Conservation (phyloP, 306 rosid species). For the Quercus rubra region DNA sequence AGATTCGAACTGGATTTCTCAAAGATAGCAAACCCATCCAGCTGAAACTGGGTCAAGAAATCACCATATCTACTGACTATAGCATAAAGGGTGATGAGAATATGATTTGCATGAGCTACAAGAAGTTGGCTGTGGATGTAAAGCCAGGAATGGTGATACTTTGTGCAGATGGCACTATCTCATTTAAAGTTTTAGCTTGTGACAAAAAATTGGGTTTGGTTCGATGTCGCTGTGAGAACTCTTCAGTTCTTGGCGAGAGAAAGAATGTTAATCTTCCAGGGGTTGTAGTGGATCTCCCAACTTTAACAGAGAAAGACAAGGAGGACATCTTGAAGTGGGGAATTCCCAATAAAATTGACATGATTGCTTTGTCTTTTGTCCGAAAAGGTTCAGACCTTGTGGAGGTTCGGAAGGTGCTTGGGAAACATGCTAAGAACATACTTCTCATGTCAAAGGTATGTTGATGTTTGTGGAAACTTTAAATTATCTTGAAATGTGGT, state of each 20-base stretch:
- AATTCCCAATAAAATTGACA: constrained; percentile 82
- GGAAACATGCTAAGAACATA: constrained; percentile 77
- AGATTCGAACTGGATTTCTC: constrained; percentile 97
- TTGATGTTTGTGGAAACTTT: constrained; percentile 2
- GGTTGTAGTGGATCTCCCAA: constrained; percentile 89
- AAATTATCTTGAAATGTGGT: neutral
- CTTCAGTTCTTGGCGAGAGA: constrained; percentile 90
- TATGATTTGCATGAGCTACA: constrained; percentile 89
- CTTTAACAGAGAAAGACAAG: constrained; percentile 87
- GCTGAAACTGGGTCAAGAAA: constrained; percentile 68
- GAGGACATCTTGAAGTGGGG: constrained; percentile 92
- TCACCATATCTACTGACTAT: constrained; percentile 86
- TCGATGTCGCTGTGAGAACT: constrained; percentile 83
- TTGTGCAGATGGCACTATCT: constrained; percentile 93
- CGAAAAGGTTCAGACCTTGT: constrained; percentile 92
- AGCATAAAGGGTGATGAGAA: constrained; percentile 79
- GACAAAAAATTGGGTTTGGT: constrained; percentile 65
- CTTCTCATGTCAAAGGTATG: constrained; percentile 95
- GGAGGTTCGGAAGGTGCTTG: constrained; percentile 80
- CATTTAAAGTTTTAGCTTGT: constrained; percentile 70
- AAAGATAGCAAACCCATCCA: constrained; percentile 82
- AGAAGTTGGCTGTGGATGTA: constrained; percentile 85
- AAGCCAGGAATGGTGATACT: constrained; percentile 86
- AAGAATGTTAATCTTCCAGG: constrained; percentile 98
- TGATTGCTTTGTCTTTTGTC: constrained; percentile 95